Evolutionary conservation across 257 asterid genomes (phyloP), one percentile per base, ranked within the genome.

Genomic region (Ocimum tenuiflorum): DNA sequence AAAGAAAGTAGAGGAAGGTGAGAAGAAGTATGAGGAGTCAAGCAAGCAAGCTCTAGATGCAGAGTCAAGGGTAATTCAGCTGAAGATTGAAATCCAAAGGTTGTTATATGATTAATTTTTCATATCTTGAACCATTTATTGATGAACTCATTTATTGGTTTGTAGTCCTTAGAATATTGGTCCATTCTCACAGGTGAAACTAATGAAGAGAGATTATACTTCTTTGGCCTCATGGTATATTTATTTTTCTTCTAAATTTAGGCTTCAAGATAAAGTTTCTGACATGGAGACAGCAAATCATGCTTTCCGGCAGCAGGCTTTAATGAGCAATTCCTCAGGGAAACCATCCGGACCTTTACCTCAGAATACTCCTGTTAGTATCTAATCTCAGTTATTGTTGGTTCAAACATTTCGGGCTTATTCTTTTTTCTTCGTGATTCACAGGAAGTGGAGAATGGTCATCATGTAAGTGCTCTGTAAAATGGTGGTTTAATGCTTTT

Each of bases 11-110:
- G 83, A 85, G 49, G 95, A 89, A 77, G 84, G 82, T 15, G 89
- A 83, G 78, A 86, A 81, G 72, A 87, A 87, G 68, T 83, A 73
- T 11, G 88, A 82, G 77, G 95, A 88, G 69, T 62, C 81, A 12
- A 75, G 72, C 72, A 85, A 72, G 65, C 96, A 84, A 77, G 85
- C 85, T 18, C 42, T 67, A 79, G 95, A 88, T 54, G 89, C 97
- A 39, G 96, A 91, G 74, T 74, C 95, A 51, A 81, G 79, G 73
- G 73, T 88, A 66, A 81, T 86, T 70, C 81, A 79, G 80, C 60
- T 88, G 79, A 91, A 91, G 85, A 83, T 84, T 47, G 72, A 67
- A 55, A 83, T 78, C 81, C 96, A 81, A 70, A 88, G 96, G 97
- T 89, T 70, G 60, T 11, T 69, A 19, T 15, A 15, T 33, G n/a